Percentiles rank a stretch among this genome's conserved stretches.
phyloP scores from a whole-genome alignment of 352 stramenopile species.

The Phytophthora melonis region DNA sequence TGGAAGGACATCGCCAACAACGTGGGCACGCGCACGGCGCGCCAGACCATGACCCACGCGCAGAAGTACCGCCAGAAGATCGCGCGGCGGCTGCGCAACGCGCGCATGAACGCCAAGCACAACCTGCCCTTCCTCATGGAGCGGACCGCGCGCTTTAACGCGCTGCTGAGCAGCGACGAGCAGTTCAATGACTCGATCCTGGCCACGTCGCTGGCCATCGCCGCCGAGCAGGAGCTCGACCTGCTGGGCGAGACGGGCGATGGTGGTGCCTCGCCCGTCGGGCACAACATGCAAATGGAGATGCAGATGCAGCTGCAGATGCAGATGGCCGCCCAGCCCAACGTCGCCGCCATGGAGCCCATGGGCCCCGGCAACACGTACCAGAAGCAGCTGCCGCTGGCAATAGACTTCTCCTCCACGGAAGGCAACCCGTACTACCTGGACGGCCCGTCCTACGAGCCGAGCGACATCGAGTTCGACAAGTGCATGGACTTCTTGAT shows the following conservation, averaged over 20 bases:
- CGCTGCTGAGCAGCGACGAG: slow-evolving; percentile 76
- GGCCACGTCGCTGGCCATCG: slow-evolving; percentile 77
- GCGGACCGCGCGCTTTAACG: slow-evolving; percentile 75
- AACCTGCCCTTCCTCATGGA: slow-evolving; percentile 76
- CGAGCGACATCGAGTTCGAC: slow-evolving; percentile 76
- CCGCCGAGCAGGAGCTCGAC: slow-evolving; percentile 73
- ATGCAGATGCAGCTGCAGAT: slow-evolving; percentile 35
- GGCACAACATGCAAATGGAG: slow-evolving; percentile 31
- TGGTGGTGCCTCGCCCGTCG: slow-evolving; percentile 38
- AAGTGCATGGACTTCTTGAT: slow-evolving; percentile 88
- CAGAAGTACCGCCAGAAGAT: slow-evolving; percentile 91
- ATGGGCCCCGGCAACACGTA: slow-evolving; percentile 53
- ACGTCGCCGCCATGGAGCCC: slow-evolving; percentile 31
- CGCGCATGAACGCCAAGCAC: slow-evolving; percentile 73
- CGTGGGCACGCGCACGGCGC: slow-evolving; percentile 74
- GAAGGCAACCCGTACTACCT: slow-evolving; percentile 61
- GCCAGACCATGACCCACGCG: slow-evolving; percentile 85
- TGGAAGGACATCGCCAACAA: slow-evolving; percentile 85
- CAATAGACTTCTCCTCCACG: slow-evolving; percentile 59
- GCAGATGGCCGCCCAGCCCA: slow-evolving; percentile 26
- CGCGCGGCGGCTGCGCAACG: slow-evolving; percentile 71
- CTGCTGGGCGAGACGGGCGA: slow-evolving; percentile 63
- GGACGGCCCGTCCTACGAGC: slow-evolving; percentile 53
- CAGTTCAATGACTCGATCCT: slow-evolving; percentile 87
- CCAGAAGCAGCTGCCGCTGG: slow-evolving; percentile 53